Conservation (phyloP, 73 alveolate species). For the Tetrahymena malaccensis region DNA sequence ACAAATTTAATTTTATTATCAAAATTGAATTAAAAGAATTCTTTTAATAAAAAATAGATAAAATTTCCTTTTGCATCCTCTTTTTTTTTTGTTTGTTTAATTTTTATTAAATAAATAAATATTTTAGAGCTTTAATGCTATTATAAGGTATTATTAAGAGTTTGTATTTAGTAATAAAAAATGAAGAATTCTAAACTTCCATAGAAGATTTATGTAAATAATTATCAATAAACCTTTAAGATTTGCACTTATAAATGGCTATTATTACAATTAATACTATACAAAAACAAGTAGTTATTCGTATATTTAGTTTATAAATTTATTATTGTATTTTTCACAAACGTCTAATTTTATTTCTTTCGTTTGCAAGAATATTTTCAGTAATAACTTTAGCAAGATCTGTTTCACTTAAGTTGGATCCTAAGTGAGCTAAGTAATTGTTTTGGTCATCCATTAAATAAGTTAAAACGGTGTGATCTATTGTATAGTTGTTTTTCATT, state of each 20-base stretch:
- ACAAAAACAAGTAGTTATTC: neutral
- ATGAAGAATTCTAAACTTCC: too few relatives aligned
- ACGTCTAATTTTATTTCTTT: slow-evolving; percentile 40
- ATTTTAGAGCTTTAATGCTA: too few relatives aligned
- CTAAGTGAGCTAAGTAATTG: slow-evolving; percentile 60
- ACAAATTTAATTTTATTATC: too few relatives aligned
- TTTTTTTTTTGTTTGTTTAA: too few relatives aligned
- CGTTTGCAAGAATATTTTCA: slow-evolving; percentile 61
- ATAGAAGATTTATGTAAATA: too few relatives aligned
- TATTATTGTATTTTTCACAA: neutral
- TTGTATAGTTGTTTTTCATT: slow-evolving; percentile 55
- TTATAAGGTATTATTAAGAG: too few relatives aligned
- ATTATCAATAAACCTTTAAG: too few relatives aligned
- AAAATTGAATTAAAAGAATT: too few relatives aligned
- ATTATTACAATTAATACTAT: neutral
- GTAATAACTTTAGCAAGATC: slow-evolving; percentile 72
- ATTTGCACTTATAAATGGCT: neutral
- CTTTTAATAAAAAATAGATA: too few relatives aligned
- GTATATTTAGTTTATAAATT: neutral
- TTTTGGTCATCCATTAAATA: slow-evolving; percentile 63
- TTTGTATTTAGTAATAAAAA: too few relatives aligned
- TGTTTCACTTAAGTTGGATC: slow-evolving; percentile 61
- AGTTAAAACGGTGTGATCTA: slow-evolving; percentile 64
- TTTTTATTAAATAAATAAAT: too few relatives aligned
- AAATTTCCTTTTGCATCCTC: too few relatives aligned